Evolutionary conservation across 208 protist genomes (phyloP), one percentile per base, ranked within the genome.

Genomic region (Spongospora subterranea): DNA sequence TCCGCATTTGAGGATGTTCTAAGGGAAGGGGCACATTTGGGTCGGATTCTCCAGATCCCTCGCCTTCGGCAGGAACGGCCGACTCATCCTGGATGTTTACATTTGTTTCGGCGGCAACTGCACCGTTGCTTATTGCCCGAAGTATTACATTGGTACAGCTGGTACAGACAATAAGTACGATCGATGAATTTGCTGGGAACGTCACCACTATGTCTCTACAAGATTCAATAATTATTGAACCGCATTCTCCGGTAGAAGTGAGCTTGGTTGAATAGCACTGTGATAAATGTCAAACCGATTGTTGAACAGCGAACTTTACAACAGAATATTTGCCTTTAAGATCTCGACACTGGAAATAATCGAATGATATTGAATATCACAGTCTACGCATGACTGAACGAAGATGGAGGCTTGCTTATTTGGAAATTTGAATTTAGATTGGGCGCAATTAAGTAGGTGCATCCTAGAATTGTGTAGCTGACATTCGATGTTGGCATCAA

Each of bases 331-430:
- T 6, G 24, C 50, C 50, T 82, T 82, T n/a, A 82, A 43, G n/a
- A 82, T 6, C 71, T 82, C 71, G 6, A 82, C 71, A n/a, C 71
- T 82, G 13, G 71, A 82, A 45, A 82, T 82, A 6, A 35, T 45
- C 6, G 71, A 82, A 35, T 35, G 6, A n/a, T 82, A 82, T n/a
- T 82, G 35, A 43, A 82, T 43, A 43, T 45, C n/a, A 43, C 71
- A 82, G 6, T 82, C 71, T 35, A 17, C 6, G 71, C 71, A 82
- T 20, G 17, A 6, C n/a, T 82, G 35, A 43, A 82, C 35, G n/a
- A 82, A 82, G 6, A 43, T 43, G 71, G n/a, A 43, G 17, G 71
- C 71, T 43, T 40, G 71, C 71, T 43, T 35, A 43, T 82, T 82
- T 6, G 40, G 40, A 43, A 82, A 82, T 43, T 35, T 6, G n/a